Conservation (phyloP, 1,284 basidiomycete species). For the Lentinula novae-zelandiae region DNA sequence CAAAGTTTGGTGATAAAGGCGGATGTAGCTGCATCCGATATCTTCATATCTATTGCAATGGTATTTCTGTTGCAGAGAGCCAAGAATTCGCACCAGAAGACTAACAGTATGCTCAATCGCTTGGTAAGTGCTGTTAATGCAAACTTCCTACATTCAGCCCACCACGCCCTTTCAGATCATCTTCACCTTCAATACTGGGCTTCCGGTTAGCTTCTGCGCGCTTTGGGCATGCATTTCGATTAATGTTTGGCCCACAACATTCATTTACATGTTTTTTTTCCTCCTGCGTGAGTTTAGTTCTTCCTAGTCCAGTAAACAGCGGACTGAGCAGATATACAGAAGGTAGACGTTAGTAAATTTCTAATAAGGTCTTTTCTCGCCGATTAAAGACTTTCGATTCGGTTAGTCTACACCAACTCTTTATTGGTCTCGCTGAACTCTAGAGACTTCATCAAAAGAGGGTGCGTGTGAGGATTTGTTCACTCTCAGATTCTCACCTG, state of each 20-base stretch:
- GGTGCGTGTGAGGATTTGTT: neutral
- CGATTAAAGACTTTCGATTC: neutral
- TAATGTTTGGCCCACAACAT: constrained; percentile 16
- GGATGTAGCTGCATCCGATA: constrained; percentile 13
- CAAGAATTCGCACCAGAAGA: constrained; percentile 14
- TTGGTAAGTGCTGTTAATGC: constrained; percentile 9
- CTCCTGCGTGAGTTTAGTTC: constrained; percentile 15
- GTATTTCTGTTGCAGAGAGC: constrained; percentile 15
- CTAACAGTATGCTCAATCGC: constrained; percentile 18
- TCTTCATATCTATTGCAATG: constrained; percentile 15
- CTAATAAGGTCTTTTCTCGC: neutral
- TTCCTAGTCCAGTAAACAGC: neutral
- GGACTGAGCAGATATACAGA: neutral
- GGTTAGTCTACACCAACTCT: constrained; percentile 19
- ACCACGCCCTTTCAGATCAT: constrained; percentile 13
- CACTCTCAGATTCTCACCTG: neutral
- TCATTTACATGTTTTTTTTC: constrained; percentile 21
- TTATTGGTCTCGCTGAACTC: constrained; percentile 18
- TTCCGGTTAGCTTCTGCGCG: constrained; percentile 18
- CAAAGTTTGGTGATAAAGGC: neutral
- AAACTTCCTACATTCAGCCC: neutral
- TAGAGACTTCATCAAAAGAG: constrained; percentile 11
- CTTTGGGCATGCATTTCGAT: constrained; percentile 17
- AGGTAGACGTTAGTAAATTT: constrained; percentile 16
- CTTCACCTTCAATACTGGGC: constrained; percentile 20